Evolutionary conservation across 805 yeast genomes (phyloP), one percentile per base, ranked within the genome.

Genomic region (Yamadazyma phyllophila): DNA sequence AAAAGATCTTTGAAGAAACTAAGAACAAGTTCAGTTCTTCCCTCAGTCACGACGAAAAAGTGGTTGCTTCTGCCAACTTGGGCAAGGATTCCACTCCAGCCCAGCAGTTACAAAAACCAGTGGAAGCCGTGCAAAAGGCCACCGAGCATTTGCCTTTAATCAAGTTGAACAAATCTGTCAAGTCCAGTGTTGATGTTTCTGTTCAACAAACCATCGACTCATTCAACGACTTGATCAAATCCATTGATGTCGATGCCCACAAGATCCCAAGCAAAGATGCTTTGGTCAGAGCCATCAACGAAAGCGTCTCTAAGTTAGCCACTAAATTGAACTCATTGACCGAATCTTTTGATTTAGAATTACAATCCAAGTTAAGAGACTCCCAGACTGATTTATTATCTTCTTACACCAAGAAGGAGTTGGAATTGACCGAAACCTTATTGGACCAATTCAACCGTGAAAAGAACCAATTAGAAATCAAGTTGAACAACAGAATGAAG

Each of bases 391-490:
- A 71, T 36, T 60, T 69, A 49, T 66, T 69, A 47, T 54, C 74
- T 8, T 50, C 62, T 10, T 69, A 58, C 56, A 71, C 76, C 45
- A 64, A 65, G 52, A 66, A 81, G 59, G 81, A 84, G 66, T 70
- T 77, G 48, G 80, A 77, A 39, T 63, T 83, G 50, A 76, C 86
- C n/a, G 71, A 73, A 44, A 73, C 76, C 45, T 80, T 85, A 62
- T 71, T 81, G 55, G 64, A 72, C 35, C 83, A 85, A 54, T 83
- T 85, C 58, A 78, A 78, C 48, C 61, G 64, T n/a, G 85, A 83
- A 56, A 82, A 85, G 58, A 58, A 71, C 40, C 76, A 76, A 46
- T 72, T 88, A 54, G 83, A 83, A 52, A 61, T 69, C 39, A 81
- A 81, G 54, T 83, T 83, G 60, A 71, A 78, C 49, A 65, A 70